phyloP scores from a whole-genome alignment of 139 green algal genomes.

The Coccomyxa sp. region DNA sequence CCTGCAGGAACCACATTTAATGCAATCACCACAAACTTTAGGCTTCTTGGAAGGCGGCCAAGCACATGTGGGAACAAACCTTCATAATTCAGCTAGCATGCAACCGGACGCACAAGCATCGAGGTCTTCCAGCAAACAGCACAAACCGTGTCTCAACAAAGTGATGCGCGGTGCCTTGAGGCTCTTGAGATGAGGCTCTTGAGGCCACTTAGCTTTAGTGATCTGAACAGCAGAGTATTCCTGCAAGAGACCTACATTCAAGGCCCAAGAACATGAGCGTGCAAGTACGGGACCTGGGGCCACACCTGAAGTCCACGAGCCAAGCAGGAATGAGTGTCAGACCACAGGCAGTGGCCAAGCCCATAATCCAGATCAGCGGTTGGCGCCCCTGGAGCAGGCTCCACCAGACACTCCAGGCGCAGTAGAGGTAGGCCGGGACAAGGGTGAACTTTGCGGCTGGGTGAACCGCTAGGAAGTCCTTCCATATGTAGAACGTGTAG shows the following conservation, averaged over 20 bases:
- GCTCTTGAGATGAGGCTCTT: not conserved
- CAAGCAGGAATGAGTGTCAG: conserved; percentile 69
- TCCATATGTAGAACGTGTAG: conserved; percentile 93
- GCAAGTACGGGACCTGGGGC: not conserved
- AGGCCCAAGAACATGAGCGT: not conserved
- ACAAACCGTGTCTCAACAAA: not conserved
- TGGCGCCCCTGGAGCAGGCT: conserved; percentile 15
- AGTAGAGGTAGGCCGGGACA: conserved; percentile 43
- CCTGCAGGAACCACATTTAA: conserved; percentile 29
- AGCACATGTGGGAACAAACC: not conserved
- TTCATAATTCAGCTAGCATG: not conserved
- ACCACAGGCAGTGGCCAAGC: conserved; percentile 24
- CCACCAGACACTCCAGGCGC: conserved; percentile 24
- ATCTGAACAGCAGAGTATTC: not conserved
- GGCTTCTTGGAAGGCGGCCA: not conserved
- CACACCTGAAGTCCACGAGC: conserved; percentile 81
- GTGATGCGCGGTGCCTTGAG: too few species aligned
- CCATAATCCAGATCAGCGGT: conserved; percentile 28
- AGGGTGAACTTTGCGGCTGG: conserved; percentile 32
- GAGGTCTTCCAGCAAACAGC: not conserved
- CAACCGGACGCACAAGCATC: not conserved
- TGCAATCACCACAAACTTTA: not conserved
- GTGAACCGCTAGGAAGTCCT: conserved; percentile 32
- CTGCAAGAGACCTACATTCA: not conserved
- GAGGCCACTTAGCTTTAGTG: not conserved